Evolutionary conservation across 129 eudicot genomes (phyloP).

Genomic region (Arctium minus): DNA sequence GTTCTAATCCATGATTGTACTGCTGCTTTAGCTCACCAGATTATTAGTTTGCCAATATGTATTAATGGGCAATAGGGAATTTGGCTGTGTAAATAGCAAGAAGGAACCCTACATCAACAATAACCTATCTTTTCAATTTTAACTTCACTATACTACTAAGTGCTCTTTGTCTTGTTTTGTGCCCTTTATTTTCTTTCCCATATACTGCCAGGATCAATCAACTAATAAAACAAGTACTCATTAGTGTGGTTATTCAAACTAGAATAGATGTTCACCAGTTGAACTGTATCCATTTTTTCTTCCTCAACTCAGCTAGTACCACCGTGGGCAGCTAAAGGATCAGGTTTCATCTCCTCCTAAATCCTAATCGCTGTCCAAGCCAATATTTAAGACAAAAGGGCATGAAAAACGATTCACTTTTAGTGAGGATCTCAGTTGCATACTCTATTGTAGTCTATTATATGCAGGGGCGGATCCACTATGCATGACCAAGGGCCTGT

Average conservation of each 20-base stretch:
- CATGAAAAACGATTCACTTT: not conserved
- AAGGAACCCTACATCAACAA: not conserved
- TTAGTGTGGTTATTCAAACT: not conserved
- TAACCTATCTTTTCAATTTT: not conserved
- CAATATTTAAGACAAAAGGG: not conserved
- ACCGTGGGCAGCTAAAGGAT: not conserved
- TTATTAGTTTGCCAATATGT: not conserved
- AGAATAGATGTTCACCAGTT: not conserved
- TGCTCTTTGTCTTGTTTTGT: not conserved
- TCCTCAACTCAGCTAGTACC: not conserved
- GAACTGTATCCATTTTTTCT: not conserved
- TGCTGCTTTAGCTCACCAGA: not conserved
- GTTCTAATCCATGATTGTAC: not conserved
- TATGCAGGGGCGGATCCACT: not conserved
- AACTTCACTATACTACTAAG: not conserved
- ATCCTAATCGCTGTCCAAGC: not conserved
- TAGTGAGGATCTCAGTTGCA: not conserved
- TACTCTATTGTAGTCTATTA: not conserved
- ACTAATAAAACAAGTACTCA: not conserved
- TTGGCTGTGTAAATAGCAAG: not conserved
- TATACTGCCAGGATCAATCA: not conserved
- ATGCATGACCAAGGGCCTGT: no score
- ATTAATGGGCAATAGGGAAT: not conserved
- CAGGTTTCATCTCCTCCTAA: not conserved
- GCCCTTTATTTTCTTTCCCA: not conserved